phyloP scores from a whole-genome alignment of 345 rosid species.

The Eucalyptus fibrosa region DNA sequence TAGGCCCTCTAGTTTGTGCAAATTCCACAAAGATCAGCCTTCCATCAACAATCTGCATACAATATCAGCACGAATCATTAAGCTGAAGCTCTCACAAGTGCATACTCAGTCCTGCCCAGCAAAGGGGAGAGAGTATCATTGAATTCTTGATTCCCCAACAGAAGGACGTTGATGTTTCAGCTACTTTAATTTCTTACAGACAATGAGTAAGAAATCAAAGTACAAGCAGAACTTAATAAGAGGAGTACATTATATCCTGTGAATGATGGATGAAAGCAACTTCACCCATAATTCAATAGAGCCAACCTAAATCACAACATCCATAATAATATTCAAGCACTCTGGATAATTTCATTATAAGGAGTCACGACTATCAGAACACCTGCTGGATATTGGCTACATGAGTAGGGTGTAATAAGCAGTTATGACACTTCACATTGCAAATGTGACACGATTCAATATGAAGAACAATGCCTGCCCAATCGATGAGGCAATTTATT shows the following conservation, averaged over 20 bases:
- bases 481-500: background rate
- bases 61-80: background rate
- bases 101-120: background rate
- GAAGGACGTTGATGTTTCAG: background rate
- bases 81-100: background rate
- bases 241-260: background rate
- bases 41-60: slow-evolving; percentile 27
- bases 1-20: slow-evolving; percentile 4
- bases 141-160: background rate
- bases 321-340: background rate
- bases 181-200: background rate
- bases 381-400: background rate
- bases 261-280: background rate
- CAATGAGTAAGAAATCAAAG: background rate
- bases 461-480: background rate
- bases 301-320: background rate
- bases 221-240: background rate
- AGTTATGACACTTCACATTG: background rate
- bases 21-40: slow-evolving; percentile 35
- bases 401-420: background rate
- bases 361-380: background rate
- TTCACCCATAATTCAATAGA: background rate
- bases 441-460: background rate
- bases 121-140: background rate
- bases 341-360: background rate